phyloP scores from a whole-genome alignment of 1,284 basidiomycete species.

The Pseudozyma sp. region DNA sequence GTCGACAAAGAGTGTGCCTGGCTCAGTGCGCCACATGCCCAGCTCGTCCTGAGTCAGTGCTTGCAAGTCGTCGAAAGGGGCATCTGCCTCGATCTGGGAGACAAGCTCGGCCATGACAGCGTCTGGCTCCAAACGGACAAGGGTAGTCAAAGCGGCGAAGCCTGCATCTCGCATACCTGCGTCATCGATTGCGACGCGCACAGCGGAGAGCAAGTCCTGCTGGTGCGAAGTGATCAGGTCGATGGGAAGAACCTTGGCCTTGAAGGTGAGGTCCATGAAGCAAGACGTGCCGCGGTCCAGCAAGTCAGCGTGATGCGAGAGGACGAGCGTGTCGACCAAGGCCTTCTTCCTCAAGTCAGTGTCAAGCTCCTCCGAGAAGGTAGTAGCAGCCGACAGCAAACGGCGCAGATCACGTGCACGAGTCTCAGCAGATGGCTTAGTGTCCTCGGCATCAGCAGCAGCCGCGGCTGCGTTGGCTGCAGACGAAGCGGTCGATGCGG shows the following conservation, averaged over 20 bases:
- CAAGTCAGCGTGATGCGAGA: constrained; percentile 59
- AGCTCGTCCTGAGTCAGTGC: constrained; percentile 57
- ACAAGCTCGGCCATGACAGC: constrained; percentile 53
- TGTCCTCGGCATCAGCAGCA: constrained; percentile 43
- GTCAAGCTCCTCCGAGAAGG: constrained; percentile 41
- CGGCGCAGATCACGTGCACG: constrained; percentile 46
- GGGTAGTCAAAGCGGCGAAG: constrained; percentile 57
- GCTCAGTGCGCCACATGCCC: constrained; percentile 62
- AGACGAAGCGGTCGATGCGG: constrained; percentile 9
- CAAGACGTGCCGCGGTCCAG: constrained; percentile 50
- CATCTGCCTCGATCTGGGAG: constrained; percentile 45
- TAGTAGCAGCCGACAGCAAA: constrained; percentile 48
- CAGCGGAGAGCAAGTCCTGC: constrained; percentile 43
- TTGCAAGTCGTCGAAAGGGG: constrained; percentile 48
- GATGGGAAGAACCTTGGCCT: constrained; percentile 55
- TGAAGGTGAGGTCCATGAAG: constrained; percentile 64
- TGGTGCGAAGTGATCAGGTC: constrained; percentile 53
- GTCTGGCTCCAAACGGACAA: constrained; percentile 60
- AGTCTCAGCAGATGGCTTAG: constrained; percentile 37
- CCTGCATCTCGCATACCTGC: constrained; percentile 49
- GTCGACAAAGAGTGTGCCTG: constrained; percentile 60
- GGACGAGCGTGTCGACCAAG: constrained; percentile 61
- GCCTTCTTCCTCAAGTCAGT: constrained; percentile 35
- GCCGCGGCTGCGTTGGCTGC: constrained; percentile 2
- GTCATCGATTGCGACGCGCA: constrained; percentile 44